phyloP scores from a whole-genome alignment of 208 protist genomes.

The Zelonia costaricensis region DNA sequence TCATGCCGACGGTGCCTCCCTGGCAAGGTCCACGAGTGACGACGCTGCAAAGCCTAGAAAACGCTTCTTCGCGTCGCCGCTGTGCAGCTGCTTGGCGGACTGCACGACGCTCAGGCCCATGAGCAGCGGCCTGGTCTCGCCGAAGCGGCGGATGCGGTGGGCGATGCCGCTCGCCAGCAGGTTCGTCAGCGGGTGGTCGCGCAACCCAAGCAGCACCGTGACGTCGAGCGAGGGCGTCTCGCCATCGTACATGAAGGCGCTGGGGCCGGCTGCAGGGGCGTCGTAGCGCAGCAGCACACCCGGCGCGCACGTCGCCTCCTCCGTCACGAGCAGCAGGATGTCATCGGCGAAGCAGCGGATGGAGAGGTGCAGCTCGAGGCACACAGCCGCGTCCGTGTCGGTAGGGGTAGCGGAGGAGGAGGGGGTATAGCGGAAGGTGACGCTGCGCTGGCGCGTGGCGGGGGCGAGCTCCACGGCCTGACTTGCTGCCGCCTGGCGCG shows the following conservation, averaged over 20 bases:
- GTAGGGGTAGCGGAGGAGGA: neutral
- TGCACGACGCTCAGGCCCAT: conserved; percentile 70
- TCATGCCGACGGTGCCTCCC: neutral
- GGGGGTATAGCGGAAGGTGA: conserved; percentile 14
- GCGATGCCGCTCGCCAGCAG: conserved; percentile 58
- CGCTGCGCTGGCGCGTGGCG: conserved; percentile 19
- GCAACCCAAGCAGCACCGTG: conserved; percentile 64
- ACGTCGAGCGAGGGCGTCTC: conserved; percentile 50
- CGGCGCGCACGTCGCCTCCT: conserved; percentile 63
- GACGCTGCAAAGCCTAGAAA: conserved; percentile 47
- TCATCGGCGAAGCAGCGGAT: conserved; percentile 70
- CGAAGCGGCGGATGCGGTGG: conserved; percentile 43
- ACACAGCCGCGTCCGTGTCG: neutral
- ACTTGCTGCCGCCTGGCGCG: no score
- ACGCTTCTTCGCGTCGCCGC: conserved; percentile 20
- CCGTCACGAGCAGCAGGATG: conserved; percentile 70
- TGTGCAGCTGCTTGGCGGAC: conserved; percentile 42
- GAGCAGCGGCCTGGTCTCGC: conserved; percentile 54
- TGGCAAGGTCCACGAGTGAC: conserved; percentile 38
- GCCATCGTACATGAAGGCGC: conserved; percentile 33
- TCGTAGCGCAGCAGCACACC: conserved; percentile 70
- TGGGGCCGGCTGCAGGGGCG: conserved; percentile 15
- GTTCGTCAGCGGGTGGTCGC: conserved; percentile 83
- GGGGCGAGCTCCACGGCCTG: conserved; percentile 22
- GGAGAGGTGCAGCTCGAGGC: conserved; percentile 43